These are phyloP conservation scores for Candida coleopterorum DNA, from an alignment of 805 yeast genomes.

Conservation along the genomic window DNA sequence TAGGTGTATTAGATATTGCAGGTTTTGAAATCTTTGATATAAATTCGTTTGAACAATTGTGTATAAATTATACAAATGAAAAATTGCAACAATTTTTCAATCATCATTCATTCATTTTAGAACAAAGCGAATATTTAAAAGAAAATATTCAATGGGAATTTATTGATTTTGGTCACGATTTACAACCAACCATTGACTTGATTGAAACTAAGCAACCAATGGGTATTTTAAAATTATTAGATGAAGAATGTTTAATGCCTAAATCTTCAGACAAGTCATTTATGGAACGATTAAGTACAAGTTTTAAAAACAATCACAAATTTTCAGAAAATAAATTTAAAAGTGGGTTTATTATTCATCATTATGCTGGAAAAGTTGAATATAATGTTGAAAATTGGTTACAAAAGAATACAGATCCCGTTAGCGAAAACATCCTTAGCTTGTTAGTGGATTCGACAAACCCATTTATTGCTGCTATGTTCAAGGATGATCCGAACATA, in stretches of 20 bases:
- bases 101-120: conserved; percentile 57
- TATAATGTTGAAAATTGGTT: conserved; percentile 91
- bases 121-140: conserved; percentile 54
- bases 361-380: conserved; percentile 96
- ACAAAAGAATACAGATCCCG: conserved; percentile 90
- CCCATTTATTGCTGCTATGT: conserved; percentile 51
- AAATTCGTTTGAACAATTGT: conserved; percentile 57
- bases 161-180: conserved; percentile 90
- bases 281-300: conserved; percentile 66
- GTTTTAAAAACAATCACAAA: conserved; percentile 49
- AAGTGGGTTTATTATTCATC: conserved; percentile 78
- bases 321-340: conserved; percentile 71
- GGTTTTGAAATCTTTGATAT: conserved; percentile 57
- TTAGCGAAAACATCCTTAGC: conserved; percentile 67
- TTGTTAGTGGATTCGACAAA: conserved; percentile 57
- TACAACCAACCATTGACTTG: conserved; percentile 90
- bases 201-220: conserved; percentile 73
- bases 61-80: conserved; percentile 59
- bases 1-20: conserved; percentile 59
- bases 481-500: conserved; percentile 38
- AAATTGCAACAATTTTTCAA: conserved; percentile 58
- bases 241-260: conserved; percentile 95
- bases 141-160: conserved; percentile 65
- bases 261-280: conserved; percentile 80
- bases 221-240: conserved; percentile 81